These are phyloP conservation scores for Talaromyces stipitatus DNA, from an alignment of 495 filamentous ascomycete genomes.

Conservation along the genomic window DNA sequence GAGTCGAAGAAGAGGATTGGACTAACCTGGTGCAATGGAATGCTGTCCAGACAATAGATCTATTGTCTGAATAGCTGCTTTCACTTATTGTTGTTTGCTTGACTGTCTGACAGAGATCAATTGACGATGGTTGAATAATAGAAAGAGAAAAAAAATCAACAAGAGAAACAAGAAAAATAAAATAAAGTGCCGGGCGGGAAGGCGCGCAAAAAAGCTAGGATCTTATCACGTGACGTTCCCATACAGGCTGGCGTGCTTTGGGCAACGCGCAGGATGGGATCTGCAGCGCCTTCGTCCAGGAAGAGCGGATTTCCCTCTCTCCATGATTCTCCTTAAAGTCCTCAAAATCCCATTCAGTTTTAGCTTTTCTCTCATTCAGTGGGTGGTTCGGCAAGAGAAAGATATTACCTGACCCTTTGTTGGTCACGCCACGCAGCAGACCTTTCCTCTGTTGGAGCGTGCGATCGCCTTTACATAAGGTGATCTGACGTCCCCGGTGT, in stretches of 20 bases:
- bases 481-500: not conserved
- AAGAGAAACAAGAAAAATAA: slow-evolving; percentile 11
- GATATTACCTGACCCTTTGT: not conserved
- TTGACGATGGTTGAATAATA: slow-evolving; percentile 8
- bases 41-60: not conserved
- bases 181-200: slow-evolving; percentile 10
- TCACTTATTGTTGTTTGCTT: too few relatives aligned
- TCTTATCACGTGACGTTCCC: slow-evolving; percentile 26
- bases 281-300: not conserved
- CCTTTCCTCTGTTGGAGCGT: not conserved
- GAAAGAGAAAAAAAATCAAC: slow-evolving; percentile 6
- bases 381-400: not conserved
- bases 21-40: slow-evolving; percentile 18
- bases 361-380: not conserved
- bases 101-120: not conserved
- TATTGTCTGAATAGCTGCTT: not conserved
- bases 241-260: not conserved
- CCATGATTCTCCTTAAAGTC: not conserved
- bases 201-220: slow-evolving; percentile 18
- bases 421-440: not conserved
- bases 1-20: slow-evolving; percentile 9
- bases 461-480: not conserved
- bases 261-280: not conserved
- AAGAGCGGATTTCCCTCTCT: not conserved
- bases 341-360: not conserved